A percentile compares a stretch with the other conserved stretches of the same genome.
Evolutionary conservation across 257 asterid species (phyloP).

Genomic region (Ballota nigra): DNA sequence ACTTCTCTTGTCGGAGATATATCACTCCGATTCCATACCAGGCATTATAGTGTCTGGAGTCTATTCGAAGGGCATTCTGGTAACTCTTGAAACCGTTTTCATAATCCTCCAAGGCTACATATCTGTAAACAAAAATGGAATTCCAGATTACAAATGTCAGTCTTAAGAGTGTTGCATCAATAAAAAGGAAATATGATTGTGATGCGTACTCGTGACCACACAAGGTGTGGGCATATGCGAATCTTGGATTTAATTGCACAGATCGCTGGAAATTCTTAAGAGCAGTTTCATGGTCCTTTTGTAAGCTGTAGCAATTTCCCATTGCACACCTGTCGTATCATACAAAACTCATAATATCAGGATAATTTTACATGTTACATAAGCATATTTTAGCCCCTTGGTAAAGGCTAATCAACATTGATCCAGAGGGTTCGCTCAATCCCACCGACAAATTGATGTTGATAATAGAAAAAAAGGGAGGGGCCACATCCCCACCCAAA

Average conservation of each 20-base stretch:
- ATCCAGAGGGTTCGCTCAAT: neutral
- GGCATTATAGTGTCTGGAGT: slow-evolving; percentile 91
- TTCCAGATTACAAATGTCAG: slow-evolving; percentile 13
- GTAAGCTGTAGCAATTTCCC: slow-evolving; percentile 95
- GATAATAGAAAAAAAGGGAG: no score
- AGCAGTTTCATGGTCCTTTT: slow-evolving; percentile 94
- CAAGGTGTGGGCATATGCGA: slow-evolving; percentile 87
- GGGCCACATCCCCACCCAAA: no score
- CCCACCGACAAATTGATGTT: no score
- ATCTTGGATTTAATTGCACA: slow-evolving; percentile 85
- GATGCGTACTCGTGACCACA: slow-evolving; percentile 89
- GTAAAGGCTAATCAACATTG: neutral
- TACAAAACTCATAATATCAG: slow-evolving; percentile 1
- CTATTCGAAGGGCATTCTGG: slow-evolving; percentile 81
- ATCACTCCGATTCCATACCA: slow-evolving; percentile 99
- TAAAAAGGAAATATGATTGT: neutral
- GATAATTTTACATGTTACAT: neutral
- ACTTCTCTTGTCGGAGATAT: slow-evolving; percentile 89
- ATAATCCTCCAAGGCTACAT: slow-evolving; percentile 87
- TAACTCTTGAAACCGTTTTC: slow-evolving; percentile 84
- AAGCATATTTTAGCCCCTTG: neutral
- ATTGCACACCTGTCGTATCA: slow-evolving; percentile 78
- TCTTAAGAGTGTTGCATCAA: slow-evolving; percentile 10
- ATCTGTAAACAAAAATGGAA: slow-evolving; percentile 41
- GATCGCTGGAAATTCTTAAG: slow-evolving; percentile 91